Percentiles rank a stretch among this genome's conserved stretches.
These are phyloP conservation scores for Helminthosporium solani DNA, from an alignment of 2,329 filamentous ascomycete genomes.

Conservation along the genomic window DNA sequence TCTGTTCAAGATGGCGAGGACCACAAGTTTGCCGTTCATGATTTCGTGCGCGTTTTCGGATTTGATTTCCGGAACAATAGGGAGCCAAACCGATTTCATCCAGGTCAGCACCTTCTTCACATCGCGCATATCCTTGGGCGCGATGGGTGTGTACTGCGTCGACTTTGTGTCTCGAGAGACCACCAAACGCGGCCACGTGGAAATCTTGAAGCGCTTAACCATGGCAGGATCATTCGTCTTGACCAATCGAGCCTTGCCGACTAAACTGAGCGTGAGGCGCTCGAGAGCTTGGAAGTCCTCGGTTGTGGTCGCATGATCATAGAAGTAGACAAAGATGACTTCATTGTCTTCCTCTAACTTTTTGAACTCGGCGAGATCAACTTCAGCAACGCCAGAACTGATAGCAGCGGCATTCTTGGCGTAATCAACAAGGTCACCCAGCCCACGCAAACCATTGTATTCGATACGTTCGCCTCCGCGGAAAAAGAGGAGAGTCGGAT, in stretches of 20 bases:
- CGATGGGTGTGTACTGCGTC: conserved; percentile 84
- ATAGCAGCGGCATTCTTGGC: conserved; percentile 82
- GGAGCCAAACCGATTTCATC: conserved; percentile 97
- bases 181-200: conserved; percentile 90
- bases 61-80: conserved; percentile 90
- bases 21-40: conserved; percentile 93
- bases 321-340: conserved; percentile 96
- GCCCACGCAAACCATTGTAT: conserved; percentile 85
- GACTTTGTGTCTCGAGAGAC: conserved; percentile 87
- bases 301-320: conserved; percentile 87
- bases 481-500: conserved; percentile 91
- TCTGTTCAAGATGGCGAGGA: conserved; percentile 82
- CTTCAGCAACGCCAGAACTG: conserved; percentile 73
- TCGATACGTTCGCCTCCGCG: conserved; percentile 87
- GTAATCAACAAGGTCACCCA: conserved; percentile 86
- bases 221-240: conserved; percentile 81
- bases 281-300: conserved; percentile 92
- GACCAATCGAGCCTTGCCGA: conserved; percentile 88
- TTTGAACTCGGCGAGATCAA: conserved; percentile 74
- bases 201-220: conserved; percentile 85
- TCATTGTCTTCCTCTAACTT: conserved; percentile 89
- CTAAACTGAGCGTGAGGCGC: conserved; percentile 79
- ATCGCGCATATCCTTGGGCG: conserved; percentile 90
- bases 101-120: conserved; percentile 76
- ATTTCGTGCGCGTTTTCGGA: conserved; percentile 89